These are phyloP conservation scores for Podospora sp. DNA, from an alignment of 495 filamentous ascomycete species.

Conservation along the genomic window DNA sequence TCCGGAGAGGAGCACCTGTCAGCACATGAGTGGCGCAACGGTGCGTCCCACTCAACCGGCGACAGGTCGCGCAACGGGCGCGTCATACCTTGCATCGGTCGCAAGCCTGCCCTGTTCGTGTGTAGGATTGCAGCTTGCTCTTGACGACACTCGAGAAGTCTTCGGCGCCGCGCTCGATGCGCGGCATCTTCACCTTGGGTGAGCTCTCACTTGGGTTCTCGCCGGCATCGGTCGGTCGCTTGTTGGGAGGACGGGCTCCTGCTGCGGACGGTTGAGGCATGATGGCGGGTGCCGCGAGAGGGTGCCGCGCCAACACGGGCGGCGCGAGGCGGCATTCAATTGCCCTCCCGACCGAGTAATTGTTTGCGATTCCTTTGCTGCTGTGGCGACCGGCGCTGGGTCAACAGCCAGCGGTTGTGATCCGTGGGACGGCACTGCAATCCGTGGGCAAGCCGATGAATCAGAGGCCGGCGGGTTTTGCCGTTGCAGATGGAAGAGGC, in stretches of 20 bases:
- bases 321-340: constrained; percentile 25
- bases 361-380: not conserved
- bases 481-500: constrained; percentile 24
- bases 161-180: constrained; percentile 53
- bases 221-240: constrained; percentile 45
- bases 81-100: constrained; percentile 81
- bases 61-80: constrained; percentile 18
- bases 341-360: constrained; percentile 2
- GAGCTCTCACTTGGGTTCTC: constrained; percentile 32
- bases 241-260: constrained; percentile 36
- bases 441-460: constrained; percentile 6
- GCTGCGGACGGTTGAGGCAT: constrained; percentile 15
- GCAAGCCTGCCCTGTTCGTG: constrained; percentile 83
- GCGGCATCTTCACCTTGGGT: constrained; percentile 50
- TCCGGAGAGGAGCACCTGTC: no score
- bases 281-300: constrained; percentile 7
- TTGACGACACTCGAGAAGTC: constrained; percentile 71
- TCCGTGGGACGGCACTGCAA: not conserved
- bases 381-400: not conserved
- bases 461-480: constrained; percentile 28
- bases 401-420: not conserved
- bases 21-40: not conserved
- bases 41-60: no score
- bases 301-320: constrained; percentile 30
- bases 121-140: constrained; percentile 63